phyloP scores from a whole-genome alignment of 768 basidiomycete genomes.

The Artomyces pyxidatus region DNA sequence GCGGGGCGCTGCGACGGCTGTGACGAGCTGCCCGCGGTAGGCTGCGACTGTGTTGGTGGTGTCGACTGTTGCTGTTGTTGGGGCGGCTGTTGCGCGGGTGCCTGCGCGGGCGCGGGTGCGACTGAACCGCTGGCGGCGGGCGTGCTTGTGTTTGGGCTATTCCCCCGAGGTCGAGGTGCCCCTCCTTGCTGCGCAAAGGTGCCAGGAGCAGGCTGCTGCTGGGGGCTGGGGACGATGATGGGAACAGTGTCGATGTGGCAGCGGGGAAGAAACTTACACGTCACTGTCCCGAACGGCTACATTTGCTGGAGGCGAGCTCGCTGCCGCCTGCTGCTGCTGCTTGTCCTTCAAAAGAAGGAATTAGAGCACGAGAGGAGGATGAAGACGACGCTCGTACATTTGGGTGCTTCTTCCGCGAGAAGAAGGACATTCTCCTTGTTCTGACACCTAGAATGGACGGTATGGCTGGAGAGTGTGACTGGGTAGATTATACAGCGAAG shows the following conservation, averaged over 20 bases:
- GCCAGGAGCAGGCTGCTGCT: background rate
- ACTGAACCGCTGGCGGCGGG: conserved; percentile 28
- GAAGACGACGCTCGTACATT: conserved; percentile 15
- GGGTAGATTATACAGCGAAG: conserved; percentile 3
- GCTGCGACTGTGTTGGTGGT: conserved; percentile 8
- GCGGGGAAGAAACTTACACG: background rate
- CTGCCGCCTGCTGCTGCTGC: conserved; percentile 4
- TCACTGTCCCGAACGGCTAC: conserved; percentile 1
- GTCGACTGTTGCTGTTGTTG: conserved; percentile 27
- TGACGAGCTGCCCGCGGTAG: conserved; percentile 15
- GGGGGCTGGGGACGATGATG: background rate
- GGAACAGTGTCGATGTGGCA: background rate
- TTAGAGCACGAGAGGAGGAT: background rate
- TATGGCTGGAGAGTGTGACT: conserved; percentile 40
- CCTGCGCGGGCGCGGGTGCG: conserved; percentile 17
- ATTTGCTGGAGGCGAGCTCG: background rate
- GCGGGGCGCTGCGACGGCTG: conserved; percentile 41
- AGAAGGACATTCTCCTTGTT: conserved; percentile 86
- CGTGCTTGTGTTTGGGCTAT: conserved; percentile 16
- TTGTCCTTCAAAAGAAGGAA: conserved; percentile 11
- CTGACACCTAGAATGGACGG: conserved; percentile 55
- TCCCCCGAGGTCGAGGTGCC: background rate
- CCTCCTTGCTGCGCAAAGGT: background rate
- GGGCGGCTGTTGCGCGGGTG: conserved; percentile 21
- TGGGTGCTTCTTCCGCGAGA: conserved; percentile 78